Base-by-base conservation (phyloP, 1,139 yeast genomes). In the Kodamaea sp. region DNA sequence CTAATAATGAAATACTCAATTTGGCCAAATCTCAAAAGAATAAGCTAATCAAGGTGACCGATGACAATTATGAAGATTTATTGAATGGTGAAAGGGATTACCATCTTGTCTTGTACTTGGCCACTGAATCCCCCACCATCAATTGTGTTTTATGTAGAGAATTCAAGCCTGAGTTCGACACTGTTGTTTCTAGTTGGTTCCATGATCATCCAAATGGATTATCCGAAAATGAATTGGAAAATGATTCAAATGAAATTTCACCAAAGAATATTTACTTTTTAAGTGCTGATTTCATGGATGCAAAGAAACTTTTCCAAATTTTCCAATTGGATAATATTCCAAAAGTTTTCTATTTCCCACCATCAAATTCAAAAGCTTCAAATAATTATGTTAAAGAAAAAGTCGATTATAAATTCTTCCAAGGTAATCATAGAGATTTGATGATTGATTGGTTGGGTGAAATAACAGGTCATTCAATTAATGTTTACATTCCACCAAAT, bases 111-210 rank as follows among this genome's bases (percentile, higher is more conserved):
- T 60, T 81, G 31, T 70, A 84, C 39, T 65, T 92, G 49, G 85
- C 97, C 0, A 89, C 97, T 2, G 76, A 81, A 11, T 73, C 81
- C 29, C 70, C 87, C 1, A 79, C 79, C 49, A 75, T 88, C 56
- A 87, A 87, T 27, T 92, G 98, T 65, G 70, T 71, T 2, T 70
- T 87, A 44, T 92, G 99, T 70, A 54, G 67, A 23, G 80, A 82
- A 36, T 74, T 86, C 51, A 79, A 75, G 29, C 95, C 97, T 1
- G 78, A 76, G 36, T 87, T 63, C 54, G 63, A 63, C 28, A 65
- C 74, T 20, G 68, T 70, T 35, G 70, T 89, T 35, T 82, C 81
- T 24, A 64, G 77, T 29, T 84, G 90, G 55, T 81, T 73, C 52
- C 55, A 62, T 43, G 65, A 66, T 50, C 65, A 71, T 57, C 70